A percentile compares a stretch with the other conserved stretches of the same genome.
phyloP scores from a whole-genome alignment of 306 rosid genomes.

The Elaeagnus macrophylla region DNA sequence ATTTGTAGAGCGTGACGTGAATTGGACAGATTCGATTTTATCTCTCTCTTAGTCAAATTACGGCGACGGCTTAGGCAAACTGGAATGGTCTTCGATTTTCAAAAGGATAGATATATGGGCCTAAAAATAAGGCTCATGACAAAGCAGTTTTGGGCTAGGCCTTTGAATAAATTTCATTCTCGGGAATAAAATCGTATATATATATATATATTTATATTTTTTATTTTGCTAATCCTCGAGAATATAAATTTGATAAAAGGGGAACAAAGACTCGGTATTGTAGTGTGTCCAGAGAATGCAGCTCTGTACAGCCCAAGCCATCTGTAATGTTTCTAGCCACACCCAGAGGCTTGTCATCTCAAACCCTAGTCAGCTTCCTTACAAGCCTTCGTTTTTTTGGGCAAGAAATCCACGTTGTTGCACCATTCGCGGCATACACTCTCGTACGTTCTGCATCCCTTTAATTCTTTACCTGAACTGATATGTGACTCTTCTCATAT shows the following conservation, averaged over 20 bases:
- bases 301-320: slow-evolving; percentile 19
- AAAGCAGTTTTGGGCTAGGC: too few species aligned
- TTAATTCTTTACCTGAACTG: background rate
- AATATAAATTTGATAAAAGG: background rate
- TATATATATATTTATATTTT: too few species aligned
- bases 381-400: slow-evolving; percentile 11
- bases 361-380: slow-evolving; percentile 2
- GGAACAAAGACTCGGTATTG: background rate
- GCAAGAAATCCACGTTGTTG: slow-evolving; percentile 1
- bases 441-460: slow-evolving; percentile 25
- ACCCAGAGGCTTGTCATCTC: background rate
- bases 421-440: slow-evolving; percentile 5
- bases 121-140: background rate
- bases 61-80: slow-evolving; percentile 6
- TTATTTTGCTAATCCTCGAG: background rate
- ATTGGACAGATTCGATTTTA: background rate
- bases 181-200: too few species aligned
- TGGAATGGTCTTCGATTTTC: background rate
- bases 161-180: too few species aligned
- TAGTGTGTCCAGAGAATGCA: slow-evolving; percentile 13
- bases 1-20: slow-evolving; percentile 6
- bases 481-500: background rate
- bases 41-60: slow-evolving; percentile 9
- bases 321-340: slow-evolving; percentile 5
- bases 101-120: background rate